Evolutionary conservation across 176 grass and related monocot genomes (phyloP).

Genomic region (Oryza meridionalis): DNA sequence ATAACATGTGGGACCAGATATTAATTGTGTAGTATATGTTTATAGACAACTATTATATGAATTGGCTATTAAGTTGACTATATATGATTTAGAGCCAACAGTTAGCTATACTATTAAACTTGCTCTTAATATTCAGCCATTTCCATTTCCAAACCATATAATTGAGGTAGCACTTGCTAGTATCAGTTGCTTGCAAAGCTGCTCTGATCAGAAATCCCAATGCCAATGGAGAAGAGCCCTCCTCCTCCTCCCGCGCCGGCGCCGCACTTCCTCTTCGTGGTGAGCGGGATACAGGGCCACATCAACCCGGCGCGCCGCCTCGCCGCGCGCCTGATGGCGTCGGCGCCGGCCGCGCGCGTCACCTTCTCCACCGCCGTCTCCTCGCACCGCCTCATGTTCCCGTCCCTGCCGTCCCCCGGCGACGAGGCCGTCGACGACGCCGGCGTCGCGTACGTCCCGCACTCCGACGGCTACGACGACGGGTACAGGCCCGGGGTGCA

Average conservation of each 20-base stretch:
- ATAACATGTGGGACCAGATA: too few species aligned
- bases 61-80: too few species aligned
- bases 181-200: too few species aligned
- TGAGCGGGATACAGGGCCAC: slow-evolving; percentile 39
- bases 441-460: slow-evolving; percentile 39
- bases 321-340: neutral
- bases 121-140: too few species aligned
- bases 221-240: neutral
- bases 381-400: slow-evolving; percentile 48
- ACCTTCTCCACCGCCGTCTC: slow-evolving; percentile 52
- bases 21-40: too few species aligned
- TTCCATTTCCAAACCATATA: too few species aligned
- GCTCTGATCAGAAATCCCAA: neutral
- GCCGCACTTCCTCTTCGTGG: slow-evolving; percentile 42
- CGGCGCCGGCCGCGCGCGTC: slow-evolving; percentile 10
- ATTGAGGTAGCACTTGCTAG: too few species aligned
- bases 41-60: too few species aligned
- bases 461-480: slow-evolving; percentile 49
- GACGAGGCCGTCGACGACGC: slow-evolving; percentile 20
- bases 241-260: neutral
- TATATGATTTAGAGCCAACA: too few species aligned
- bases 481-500: neutral
- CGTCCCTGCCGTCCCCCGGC: neutral
- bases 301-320: slow-evolving; percentile 51
- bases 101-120: too few species aligned